phyloP scores from a whole-genome alignment of 495 filamentous ascomycete genomes.

The Peziza echinospora region DNA sequence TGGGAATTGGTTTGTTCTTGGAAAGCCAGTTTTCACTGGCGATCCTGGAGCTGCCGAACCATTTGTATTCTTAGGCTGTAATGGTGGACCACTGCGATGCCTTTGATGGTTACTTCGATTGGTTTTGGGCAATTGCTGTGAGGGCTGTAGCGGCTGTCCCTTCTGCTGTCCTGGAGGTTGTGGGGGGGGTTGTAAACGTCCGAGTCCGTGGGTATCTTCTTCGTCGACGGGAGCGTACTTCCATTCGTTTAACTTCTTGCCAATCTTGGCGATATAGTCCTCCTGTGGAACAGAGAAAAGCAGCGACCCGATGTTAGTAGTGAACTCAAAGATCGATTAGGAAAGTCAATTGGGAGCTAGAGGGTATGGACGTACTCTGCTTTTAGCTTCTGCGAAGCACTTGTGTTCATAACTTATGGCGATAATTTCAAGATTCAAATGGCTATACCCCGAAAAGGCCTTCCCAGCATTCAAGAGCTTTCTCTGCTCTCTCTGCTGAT shows the following conservation, averaged over 20 bases:
- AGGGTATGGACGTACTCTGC: constrained; percentile 4
- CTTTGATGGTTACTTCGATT: background rate
- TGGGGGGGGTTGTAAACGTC: background rate
- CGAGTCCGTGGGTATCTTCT: constrained; percentile 2
- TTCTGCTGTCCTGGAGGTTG: background rate
- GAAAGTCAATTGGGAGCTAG: too few species aligned
- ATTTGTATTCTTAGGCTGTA: background rate
- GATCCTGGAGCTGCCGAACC: background rate
- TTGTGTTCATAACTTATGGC: constrained; percentile 15
- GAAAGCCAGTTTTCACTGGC: background rate
- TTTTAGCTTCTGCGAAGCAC: constrained; percentile 12
- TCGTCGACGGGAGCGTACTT: constrained; percentile 14
- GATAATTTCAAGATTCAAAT: constrained; percentile 14
- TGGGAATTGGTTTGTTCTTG: background rate
- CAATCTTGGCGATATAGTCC: constrained; percentile 15
- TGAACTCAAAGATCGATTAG: too few species aligned
- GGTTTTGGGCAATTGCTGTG: background rate
- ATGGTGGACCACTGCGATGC: background rate
- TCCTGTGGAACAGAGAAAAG: constrained; percentile 3
- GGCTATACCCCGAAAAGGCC: constrained; percentile 12
- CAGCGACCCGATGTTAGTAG: too few species aligned
- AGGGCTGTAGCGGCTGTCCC: background rate
- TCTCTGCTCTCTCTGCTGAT: constrained; percentile 1
- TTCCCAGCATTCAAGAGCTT: constrained; percentile 9
- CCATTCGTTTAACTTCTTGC: constrained; percentile 13